Evolutionary conservation across 345 rosid species (phyloP).

Genomic region (Angophora floribunda): DNA sequence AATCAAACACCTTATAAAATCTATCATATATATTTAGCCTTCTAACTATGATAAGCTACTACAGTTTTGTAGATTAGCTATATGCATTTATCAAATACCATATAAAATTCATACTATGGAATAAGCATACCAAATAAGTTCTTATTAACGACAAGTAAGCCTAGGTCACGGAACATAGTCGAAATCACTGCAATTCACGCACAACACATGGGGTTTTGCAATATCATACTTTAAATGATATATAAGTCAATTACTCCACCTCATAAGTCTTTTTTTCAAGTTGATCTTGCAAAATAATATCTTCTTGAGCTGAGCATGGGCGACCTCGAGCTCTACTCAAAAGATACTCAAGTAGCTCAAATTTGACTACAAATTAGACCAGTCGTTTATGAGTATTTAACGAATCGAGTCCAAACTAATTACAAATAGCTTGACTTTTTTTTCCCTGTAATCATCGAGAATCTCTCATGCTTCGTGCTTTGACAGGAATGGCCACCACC

Average conservation of each 20-base stretch:
- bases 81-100: neutral
- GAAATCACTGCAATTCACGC: neutral
- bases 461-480: neutral
- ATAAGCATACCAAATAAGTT: neutral
- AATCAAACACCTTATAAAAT: too few species aligned
- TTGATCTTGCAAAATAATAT: neutral
- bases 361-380: neutral
- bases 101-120: neutral
- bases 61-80: neutral
- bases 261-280: neutral
- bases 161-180: neutral
- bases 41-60: neutral
- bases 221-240: neutral
- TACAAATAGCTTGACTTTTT: neutral
- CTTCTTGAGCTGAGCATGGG: neutral
- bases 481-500: neutral
- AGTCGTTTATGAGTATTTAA: accelerated
- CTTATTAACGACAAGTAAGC: neutral
- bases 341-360: neutral
- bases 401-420: neutral
- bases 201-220: neutral
- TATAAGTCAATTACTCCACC: neutral
- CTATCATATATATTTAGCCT: neutral
- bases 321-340: neutral
- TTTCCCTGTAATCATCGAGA: neutral